A percentile compares a stretch with the other conserved stretches of the same genome.
These are phyloP conservation scores for Cryomyces antarcticus DNA, from an alignment of 495 filamentous ascomycete genomes.

Conservation along the genomic window DNA sequence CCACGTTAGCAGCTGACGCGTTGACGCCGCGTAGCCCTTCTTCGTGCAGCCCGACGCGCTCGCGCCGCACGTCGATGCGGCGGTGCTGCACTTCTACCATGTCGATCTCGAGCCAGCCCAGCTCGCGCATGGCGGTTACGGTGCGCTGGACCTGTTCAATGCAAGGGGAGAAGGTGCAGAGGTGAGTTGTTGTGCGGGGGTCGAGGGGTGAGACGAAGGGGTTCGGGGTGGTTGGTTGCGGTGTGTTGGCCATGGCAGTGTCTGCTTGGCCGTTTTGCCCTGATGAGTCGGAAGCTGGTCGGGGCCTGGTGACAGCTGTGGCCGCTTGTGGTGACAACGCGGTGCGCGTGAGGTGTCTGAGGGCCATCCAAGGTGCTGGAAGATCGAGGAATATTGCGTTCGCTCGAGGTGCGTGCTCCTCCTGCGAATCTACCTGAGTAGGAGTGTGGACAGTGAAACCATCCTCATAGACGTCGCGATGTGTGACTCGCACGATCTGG, in stretches of 20 bases:
- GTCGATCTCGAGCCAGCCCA: constrained; percentile 76
- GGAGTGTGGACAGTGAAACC: constrained; percentile 40
- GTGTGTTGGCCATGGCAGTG: constrained; percentile 1
- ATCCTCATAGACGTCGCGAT: constrained; percentile 77
- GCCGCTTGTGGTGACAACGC: neutral
- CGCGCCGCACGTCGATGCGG: constrained; percentile 61
- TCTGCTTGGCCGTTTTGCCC: neutral
- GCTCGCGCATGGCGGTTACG: constrained; percentile 49
- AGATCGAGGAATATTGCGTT: constrained; percentile 81
- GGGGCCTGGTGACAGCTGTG: neutral
- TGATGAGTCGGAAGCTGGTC: neutral
- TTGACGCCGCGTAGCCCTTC: constrained; percentile 37
- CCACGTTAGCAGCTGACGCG: constrained; percentile 42
- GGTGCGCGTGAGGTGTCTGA: constrained; percentile 56
- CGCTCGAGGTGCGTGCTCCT: constrained; percentile 38
- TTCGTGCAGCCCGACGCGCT: constrained; percentile 46
- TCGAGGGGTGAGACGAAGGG: constrained; percentile 40
- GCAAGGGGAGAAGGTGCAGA: constrained; percentile 92
- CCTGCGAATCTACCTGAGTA: constrained; percentile 4
- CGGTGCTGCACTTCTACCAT: constrained; percentile 73
- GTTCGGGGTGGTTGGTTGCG: neutral
- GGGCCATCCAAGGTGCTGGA: constrained; percentile 78
- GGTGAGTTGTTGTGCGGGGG: constrained; percentile 38
- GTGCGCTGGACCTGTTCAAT: constrained; percentile 87
- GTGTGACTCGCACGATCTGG: constrained; percentile 54